Conservation (phyloP, 2,329 filamentous ascomycete species). For the Ceratocystis huliohia region DNA sequence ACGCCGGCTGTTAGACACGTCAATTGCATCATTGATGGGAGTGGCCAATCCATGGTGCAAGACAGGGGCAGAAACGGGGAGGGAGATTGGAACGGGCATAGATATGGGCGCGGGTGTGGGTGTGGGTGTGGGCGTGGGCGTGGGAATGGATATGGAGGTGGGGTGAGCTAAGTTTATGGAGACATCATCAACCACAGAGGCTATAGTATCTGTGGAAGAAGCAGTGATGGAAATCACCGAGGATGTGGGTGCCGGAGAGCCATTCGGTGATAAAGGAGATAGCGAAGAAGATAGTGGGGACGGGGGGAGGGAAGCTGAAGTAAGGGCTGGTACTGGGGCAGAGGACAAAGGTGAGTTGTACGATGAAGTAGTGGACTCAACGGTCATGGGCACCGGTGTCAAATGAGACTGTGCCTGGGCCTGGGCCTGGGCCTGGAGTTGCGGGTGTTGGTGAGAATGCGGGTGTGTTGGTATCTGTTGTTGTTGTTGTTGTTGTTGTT, state of each 20-base stretch:
- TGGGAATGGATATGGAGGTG: not conserved
- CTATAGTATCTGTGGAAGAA: not conserved
- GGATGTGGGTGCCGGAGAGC: not conserved
- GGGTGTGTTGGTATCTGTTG: slow-evolving; percentile 19
- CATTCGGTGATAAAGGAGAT: not conserved
- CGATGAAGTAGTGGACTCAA: slow-evolving; percentile 38
- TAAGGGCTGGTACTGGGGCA: slow-evolving; percentile 23
- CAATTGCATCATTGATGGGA: slow-evolving; percentile 42
- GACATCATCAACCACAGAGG: not conserved
- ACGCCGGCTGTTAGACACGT: slow-evolving; percentile 41
- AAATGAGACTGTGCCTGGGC: not conserved
- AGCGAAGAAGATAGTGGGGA: not conserved
- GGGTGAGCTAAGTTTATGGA: not conserved
- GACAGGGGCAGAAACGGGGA: slow-evolving; percentile 36
- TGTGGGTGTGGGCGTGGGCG: not conserved
- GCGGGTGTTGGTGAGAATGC: slow-evolving; percentile 17
- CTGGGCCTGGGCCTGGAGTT: slow-evolving; percentile 20
- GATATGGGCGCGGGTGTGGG: not conserved
- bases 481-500: slow-evolving; percentile 15
- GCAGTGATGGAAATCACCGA: not conserved
- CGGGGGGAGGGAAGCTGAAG: slow-evolving; percentile 20
- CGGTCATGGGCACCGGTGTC: slow-evolving; percentile 4
- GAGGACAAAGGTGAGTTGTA: slow-evolving; percentile 31
- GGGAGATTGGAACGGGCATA: slow-evolving; percentile 31
- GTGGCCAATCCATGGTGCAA: slow-evolving; percentile 26